Conservation (phyloP, 164 flowering plant species). For the Echeveria elegans region DNA sequence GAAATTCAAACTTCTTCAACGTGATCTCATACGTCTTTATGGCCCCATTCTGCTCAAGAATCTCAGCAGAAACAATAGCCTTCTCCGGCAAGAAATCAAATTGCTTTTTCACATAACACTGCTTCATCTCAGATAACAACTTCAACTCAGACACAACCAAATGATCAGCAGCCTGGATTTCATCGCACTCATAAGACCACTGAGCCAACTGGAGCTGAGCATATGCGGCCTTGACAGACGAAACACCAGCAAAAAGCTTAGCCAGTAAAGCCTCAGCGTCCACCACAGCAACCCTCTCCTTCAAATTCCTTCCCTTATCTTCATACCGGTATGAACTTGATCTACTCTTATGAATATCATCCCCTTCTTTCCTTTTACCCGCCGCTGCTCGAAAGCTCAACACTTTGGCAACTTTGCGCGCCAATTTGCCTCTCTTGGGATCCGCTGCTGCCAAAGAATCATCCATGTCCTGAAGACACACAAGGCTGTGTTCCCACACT, state of each 20-base stretch:
- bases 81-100: conserved; percentile 40
- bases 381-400: too few relatives aligned
- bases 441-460: too few relatives aligned
- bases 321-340: too few relatives aligned
- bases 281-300: too few relatives aligned
- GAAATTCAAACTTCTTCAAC: conserved; percentile 45
- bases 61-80: conserved; percentile 33
- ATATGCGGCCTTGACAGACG: conserved; percentile 59
- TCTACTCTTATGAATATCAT: too few relatives aligned
- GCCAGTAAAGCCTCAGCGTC: conserved; percentile 52
- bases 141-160: conserved; percentile 43
- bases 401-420: too few relatives aligned
- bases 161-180: conserved; percentile 49
- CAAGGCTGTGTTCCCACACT: too few relatives aligned
- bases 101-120: conserved; percentile 45
- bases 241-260: conserved; percentile 49
- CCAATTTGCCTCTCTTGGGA: too few relatives aligned
- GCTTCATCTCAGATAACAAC: conserved; percentile 53
- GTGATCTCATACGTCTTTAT: conserved; percentile 42
- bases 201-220: too few relatives aligned
- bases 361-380: too few relatives aligned
- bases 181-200: conserved; percentile 54
- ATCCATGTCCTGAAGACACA: too few relatives aligned
- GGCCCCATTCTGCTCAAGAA: conserved; percentile 48
- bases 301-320: too few relatives aligned